These are phyloP conservation scores for Paraphaeosphaeria minitans DNA, from an alignment of 2,329 filamentous ascomycete species.

Conservation along the genomic window DNA sequence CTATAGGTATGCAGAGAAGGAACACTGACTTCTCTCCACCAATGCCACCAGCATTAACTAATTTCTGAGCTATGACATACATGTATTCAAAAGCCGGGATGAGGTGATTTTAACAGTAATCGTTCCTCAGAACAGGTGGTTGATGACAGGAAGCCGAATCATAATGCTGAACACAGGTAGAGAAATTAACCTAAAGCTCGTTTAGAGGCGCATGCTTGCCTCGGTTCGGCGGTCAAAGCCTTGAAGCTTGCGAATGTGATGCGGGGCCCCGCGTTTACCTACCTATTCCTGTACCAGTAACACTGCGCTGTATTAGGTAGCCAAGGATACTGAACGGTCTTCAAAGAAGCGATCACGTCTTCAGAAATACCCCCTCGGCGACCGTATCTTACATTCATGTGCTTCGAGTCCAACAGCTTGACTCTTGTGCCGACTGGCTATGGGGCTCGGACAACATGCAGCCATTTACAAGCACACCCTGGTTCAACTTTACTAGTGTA, in stretches of 20 bases:
- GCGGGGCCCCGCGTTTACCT: slow-evolving; percentile 7
- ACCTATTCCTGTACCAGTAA: no score
- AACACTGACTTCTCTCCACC: neutral
- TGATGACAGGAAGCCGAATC: neutral
- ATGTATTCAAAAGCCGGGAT: neutral
- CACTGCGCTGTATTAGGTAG: no score
- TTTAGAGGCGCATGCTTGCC: neutral
- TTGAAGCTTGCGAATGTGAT: slow-evolving; percentile 5
- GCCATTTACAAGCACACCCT: neutral
- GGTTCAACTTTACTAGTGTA: neutral
- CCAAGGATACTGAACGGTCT: neutral
- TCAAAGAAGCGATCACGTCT: neutral
- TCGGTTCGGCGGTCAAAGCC: slow-evolving; percentile 5
- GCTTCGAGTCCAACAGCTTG: neutral
- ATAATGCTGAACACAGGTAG: neutral
- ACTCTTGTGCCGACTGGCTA: neutral
- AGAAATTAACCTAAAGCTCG: no score
- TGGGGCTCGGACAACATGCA: neutral
- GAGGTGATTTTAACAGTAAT: neutral
- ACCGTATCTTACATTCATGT: neutral
- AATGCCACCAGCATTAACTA: neutral
- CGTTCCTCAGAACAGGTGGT: neutral
- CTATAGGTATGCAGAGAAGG: neutral
- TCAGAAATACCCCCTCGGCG: neutral
- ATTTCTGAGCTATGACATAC: neutral